phyloP scores from a whole-genome alignment of 345 rosid species.

The Gynandropsis gynandra region DNA sequence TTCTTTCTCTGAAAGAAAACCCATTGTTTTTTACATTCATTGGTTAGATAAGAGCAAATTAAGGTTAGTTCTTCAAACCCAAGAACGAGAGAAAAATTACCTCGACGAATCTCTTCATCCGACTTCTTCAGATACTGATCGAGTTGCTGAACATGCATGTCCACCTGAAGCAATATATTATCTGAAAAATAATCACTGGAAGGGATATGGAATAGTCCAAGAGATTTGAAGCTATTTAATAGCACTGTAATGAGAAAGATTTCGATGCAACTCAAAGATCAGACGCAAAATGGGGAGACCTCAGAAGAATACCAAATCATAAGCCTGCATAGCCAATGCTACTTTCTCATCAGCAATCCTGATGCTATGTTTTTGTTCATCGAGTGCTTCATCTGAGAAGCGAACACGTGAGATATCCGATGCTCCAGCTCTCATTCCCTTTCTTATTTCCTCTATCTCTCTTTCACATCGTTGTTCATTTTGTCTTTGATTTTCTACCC shows the following conservation, averaged over 20 bases:
- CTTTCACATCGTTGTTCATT: conserved; percentile 81
- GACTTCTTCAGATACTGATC: conserved; percentile 81
- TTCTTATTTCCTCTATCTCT: conserved; percentile 79
- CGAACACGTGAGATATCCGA: conserved; percentile 43
- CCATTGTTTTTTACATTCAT: conserved; percentile 1
- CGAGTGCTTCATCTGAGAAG: conserved; percentile 86
- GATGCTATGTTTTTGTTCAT: conserved; percentile 89
- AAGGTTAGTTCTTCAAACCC: neutral
- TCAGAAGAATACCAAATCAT: conserved; percentile 62
- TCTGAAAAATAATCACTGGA: conserved; percentile 25
- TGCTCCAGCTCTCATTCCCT: conserved; percentile 48
- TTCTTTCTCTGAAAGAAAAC: conserved; percentile 51
- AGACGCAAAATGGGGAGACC: conserved; percentile 5
- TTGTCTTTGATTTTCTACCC: conserved; percentile 61
- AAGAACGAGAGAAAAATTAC: conserved; percentile 29
- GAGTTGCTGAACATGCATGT: conserved; percentile 85
- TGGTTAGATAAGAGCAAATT: conserved; percentile 1
- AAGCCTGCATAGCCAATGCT: conserved; percentile 78
- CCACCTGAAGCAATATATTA: conserved; percentile 59
- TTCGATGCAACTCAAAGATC: neutral
- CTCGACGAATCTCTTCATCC: conserved; percentile 73
- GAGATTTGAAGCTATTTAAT: conserved; percentile 8
- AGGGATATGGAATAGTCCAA: conserved; percentile 5
- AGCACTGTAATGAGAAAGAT: neutral
- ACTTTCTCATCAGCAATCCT: conserved; percentile 97